Base-by-base conservation (phyloP, 2,329 filamentous ascomycete species). In the Paecilomyces sp. region DNA sequence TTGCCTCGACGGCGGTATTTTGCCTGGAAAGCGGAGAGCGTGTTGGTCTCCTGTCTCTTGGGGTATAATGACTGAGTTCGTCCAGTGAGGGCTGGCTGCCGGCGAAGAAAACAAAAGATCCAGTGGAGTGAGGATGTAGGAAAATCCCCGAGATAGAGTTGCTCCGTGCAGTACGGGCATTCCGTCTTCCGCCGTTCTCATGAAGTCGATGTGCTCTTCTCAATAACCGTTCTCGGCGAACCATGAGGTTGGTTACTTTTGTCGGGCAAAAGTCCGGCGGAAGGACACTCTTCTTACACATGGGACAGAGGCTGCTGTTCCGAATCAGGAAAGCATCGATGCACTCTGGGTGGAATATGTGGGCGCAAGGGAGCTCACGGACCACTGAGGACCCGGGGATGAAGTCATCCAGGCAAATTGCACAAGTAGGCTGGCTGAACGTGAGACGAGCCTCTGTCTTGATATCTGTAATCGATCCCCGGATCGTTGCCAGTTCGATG, bases 301-400 rank as follows among this genome's bases (percentile, higher is more conserved):
- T 80, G 0, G 94, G 93, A 69, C 94, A 99, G 1, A 97, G 81
- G 18, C 90, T 95, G 70, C 90, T 95, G 70, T 88, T 88, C 58
- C 86, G 82, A 52, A 83, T 81, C 12, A 97, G 80, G 67, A 94
- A 96, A 24, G 87, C 84, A 69, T 97, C 92, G 64, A 97, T 92
- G 69, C 94, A 99, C 64, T 90, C 88, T 0, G 90, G 88, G 65
- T 99, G 93, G 74, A 92, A 99, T 59, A 97, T 93, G 72, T 99
- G 94, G 0, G 89, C 87, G 67, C 94, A 99, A 0, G 91, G 86
- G 2, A 97, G 80, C 74, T 97, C 90, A 58, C 92, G 88, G 58
- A 97, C 92, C 22, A 86, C 83, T 0, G 90, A 88, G 18, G 81
- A 76, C 41, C 85, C 83, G 15, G 86, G 83, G 30, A 88, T 82